Base-by-base conservation (phyloP, 768 basidiomycete genomes). In the Macrocybe gigantea region DNA sequence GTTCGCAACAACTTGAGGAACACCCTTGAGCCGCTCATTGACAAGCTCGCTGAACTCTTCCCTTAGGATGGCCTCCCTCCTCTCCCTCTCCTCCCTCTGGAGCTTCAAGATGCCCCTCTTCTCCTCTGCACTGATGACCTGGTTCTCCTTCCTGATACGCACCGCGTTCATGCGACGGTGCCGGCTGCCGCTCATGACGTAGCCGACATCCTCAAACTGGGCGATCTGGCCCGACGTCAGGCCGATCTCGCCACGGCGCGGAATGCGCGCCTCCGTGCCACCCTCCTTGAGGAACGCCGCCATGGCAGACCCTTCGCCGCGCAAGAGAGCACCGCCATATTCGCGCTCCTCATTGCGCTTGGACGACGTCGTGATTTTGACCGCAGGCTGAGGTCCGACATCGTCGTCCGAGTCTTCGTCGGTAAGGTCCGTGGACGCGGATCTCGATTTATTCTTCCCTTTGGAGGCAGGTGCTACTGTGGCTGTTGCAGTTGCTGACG, bases 141-240 rank as follows among this genome's bases (percentile, higher is more conserved):
- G 96, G 71, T 99, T 97, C 73, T 99, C 96, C 75, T 98, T 98
- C 61, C 95, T 74, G 83, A 99, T 89, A 51, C 96, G 88, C 38
- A 99, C 95, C 1, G 96, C 95, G 56, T 98, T 99, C 96, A 99
- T 99, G 65, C 93, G 78, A 54, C 88, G 79, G 66, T 99, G 93
- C 52, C 95, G 73, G 58, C 83, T 88, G 39, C 95, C 96, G 56
- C 88, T 93, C 96, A 98, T 99, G 41, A 99, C 96, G 65, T 96
- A 99, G 12, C 96, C 96, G 6, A 87, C 88, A 15, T 74, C 60
- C 71, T 99, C 96, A 67, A 78, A 97, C 61, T 78, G 64, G 5
- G 85, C 93, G 55, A 99, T 99, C 64, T 91, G 80, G 31, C 83
- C 82, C 9, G 91, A 83, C 7, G 86, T 85, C 54, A 99, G 71